These are phyloP conservation scores for Akebia trifoliata DNA, from an alignment of 164 flowering plant genomes.

Conservation along the genomic window DNA sequence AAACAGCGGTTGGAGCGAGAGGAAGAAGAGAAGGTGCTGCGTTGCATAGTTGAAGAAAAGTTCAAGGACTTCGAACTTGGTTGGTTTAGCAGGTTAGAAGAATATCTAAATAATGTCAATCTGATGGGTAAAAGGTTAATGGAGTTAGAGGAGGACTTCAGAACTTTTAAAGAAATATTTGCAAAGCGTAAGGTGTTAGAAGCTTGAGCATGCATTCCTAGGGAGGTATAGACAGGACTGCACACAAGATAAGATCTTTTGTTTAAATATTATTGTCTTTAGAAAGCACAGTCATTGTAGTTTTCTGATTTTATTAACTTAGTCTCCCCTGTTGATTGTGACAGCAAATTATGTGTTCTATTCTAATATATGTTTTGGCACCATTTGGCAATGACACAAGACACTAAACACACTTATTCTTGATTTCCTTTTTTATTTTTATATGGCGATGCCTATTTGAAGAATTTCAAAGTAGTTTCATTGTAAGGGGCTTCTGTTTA, in stretches of 20 bases:
- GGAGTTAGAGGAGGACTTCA: constrained; percentile 21
- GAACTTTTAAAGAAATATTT: constrained; percentile 26
- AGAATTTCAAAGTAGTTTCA: too few relatives aligned
- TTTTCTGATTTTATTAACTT: background rate
- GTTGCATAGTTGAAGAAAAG: constrained; percentile 30
- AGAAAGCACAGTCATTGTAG: background rate
- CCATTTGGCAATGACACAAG: too few relatives aligned
- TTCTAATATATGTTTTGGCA: too few relatives aligned
- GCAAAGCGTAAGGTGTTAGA: constrained; percentile 23
- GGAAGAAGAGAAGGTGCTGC: constrained; percentile 53
- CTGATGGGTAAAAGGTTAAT: constrained; percentile 22
- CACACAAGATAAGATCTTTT: background rate
- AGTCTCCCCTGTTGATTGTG: too few relatives aligned
- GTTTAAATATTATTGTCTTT: background rate
- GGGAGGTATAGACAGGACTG: background rate
- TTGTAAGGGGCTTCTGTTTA: too few relatives aligned
- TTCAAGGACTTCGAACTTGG: constrained; percentile 29
- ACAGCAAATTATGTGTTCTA: too few relatives aligned
- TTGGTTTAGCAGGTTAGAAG: constrained; percentile 25
- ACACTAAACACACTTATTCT: too few relatives aligned
- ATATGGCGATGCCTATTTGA: too few relatives aligned
- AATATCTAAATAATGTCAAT: constrained; percentile 15
- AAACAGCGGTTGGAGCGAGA: constrained; percentile 44
- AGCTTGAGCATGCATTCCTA: background rate
- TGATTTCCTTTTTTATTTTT: too few relatives aligned